Evolutionary conservation across 129 eudicot species (phyloP), one percentile per base, ranked within the genome.

Genomic region (Flaveria trinervia): DNA sequence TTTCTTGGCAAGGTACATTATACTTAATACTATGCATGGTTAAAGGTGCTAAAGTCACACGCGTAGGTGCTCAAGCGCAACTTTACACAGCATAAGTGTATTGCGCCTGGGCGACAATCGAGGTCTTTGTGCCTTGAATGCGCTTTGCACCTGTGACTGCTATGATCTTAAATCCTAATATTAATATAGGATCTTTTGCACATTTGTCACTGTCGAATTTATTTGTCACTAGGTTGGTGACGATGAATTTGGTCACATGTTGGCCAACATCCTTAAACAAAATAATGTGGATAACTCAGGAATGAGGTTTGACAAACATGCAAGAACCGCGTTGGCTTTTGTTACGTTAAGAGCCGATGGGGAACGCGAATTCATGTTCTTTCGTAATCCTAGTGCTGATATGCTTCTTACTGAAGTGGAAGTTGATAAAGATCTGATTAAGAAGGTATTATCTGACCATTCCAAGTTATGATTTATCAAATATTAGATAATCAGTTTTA

Each of bases 311-410:
- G 90, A 86, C 25, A 44, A 66, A 60, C 50, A 81, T 9, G 87
- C 90, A 44, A 77, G 90, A 41, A 86, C 90, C 7, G 90, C 90
- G 41, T 18, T 86, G 49, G 87, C 90, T 9, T 86, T 86, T 45
- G 90, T 86, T 16, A 86, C 87, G 59, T 46, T 86, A 41, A 74
- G 80, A 48, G 36, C 80, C 14, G 82, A 86, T 43, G 87, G 87
- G 16, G 90, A 86, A 74, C 82, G 87, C 20, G 87, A 86, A 57
- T 86, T 86, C 74, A 80, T 86, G 90, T 86, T 86, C 43, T 86
- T 41, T 64, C 83, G 90, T 23, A 70, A 83, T 60, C 90, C 90
- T 1, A 86, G 87, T 80, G 90, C 90, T 30, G 90, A 86, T 75
- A 86, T 86, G 87, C 85, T 86, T 57, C 81, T 86, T 25, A 74